These are phyloP conservation scores for Cryomyces minteri DNA, from an alignment of 495 filamentous ascomycete genomes.

Conservation along the genomic window DNA sequence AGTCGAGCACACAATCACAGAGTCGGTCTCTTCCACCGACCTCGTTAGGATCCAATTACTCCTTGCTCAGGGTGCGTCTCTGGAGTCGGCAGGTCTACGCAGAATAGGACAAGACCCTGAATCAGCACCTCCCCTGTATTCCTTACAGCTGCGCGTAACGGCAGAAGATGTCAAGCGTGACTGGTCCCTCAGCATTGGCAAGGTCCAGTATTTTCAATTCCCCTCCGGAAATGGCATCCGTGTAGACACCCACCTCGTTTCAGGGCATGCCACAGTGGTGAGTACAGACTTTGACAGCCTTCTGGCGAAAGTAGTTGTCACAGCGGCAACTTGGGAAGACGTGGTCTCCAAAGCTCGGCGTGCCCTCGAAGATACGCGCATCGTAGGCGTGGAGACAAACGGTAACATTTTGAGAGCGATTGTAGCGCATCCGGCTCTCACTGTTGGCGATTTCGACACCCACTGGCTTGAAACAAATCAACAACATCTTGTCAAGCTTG, in stretches of 20 bases:
- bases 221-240: conserved; percentile 37
- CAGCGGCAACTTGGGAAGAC: conserved; percentile 30
- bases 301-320: conserved; percentile 42
- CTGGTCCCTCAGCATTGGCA: conserved; percentile 39
- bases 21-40: conserved; percentile 18
- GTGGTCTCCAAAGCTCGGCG: conserved; percentile 31
- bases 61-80: conserved; percentile 28
- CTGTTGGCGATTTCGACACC: conserved; percentile 27
- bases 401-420: conserved; percentile 33
- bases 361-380: conserved; percentile 32
- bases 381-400: conserved; percentile 38
- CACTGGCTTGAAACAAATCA: conserved; percentile 31
- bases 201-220: conserved; percentile 31
- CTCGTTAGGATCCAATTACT: conserved; percentile 31
- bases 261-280: conserved; percentile 23
- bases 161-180: conserved; percentile 34
- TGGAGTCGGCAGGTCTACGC: conserved; percentile 21
- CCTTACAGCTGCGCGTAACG: conserved; percentile 39
- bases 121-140: conserved; percentile 17
- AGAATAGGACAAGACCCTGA: conserved; percentile 9
- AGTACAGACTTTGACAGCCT: conserved; percentile 40
- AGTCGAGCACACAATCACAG: conserved; percentile 36
- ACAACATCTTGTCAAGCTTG: neutral
- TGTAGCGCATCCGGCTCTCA: conserved; percentile 28
- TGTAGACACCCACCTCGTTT: conserved; percentile 32